Conservation (phyloP, 495 filamentous ascomycete genomes). For the Penicillium turbatum region DNA sequence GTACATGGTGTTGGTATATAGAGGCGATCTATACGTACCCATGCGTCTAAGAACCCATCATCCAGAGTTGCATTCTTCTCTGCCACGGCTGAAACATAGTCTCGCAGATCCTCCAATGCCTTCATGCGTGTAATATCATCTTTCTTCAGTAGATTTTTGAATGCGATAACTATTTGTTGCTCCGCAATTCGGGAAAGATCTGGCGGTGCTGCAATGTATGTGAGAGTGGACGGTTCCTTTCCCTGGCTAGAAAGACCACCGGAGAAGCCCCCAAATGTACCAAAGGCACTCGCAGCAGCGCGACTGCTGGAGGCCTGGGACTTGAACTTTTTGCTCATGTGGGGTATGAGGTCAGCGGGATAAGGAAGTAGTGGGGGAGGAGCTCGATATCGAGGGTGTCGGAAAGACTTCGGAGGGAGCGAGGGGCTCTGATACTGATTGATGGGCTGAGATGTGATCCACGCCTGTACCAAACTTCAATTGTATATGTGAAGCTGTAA, state of each 20-base stretch:
- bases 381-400: conserved; percentile 4
- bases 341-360: conserved; percentile 40
- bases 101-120: conserved; percentile 78
- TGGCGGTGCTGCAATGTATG: conserved; percentile 81
- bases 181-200: conserved; percentile 75
- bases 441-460: neutral
- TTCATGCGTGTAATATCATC: conserved; percentile 91
- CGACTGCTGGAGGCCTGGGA: conserved; percentile 69
- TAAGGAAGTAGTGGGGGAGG: conserved; percentile 18
- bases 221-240: conserved; percentile 56
- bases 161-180: conserved; percentile 74
- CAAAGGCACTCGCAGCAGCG: conserved; percentile 50
- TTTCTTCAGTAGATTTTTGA: conserved; percentile 90
- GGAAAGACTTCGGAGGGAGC: conserved; percentile 4
- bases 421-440: neutral
- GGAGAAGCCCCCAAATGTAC: conserved; percentile 44
- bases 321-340: conserved; percentile 68
- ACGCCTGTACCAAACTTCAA: conserved; percentile 4
- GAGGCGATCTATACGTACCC: conserved; percentile 58
- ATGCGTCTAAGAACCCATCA: conserved; percentile 75
- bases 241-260: conserved; percentile 44
- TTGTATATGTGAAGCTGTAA: conserved; percentile 14
- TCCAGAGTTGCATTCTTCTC: conserved; percentile 55
- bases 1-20: conserved; percentile 19
- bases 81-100: conserved; percentile 51